Evolutionary conservation across 2,329 filamentous ascomycete species (phyloP).

Genomic region (Aspergillus ustus): DNA sequence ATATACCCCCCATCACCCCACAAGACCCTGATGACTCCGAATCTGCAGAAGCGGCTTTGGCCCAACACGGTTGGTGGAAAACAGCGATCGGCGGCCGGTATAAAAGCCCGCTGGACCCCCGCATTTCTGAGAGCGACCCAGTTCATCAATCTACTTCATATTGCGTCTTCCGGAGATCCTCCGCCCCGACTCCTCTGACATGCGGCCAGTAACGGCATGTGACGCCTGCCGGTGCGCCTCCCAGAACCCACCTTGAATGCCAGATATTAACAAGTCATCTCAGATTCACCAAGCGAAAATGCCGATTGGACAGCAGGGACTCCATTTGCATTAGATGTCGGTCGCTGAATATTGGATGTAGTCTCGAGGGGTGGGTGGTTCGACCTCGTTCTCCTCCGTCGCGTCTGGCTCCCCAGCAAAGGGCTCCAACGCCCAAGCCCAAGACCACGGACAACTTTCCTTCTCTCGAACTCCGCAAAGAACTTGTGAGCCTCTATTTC

Average conservation of each 20-base stretch:
- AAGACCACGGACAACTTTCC: background rate
- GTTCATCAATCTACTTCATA: background rate
- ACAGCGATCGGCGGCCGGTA: background rate
- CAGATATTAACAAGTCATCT: background rate
- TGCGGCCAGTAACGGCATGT: constrained; percentile 1
- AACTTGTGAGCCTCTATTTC: background rate
- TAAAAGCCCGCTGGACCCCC: background rate
- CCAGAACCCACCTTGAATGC: background rate
- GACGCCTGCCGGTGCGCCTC: constrained; percentile 2
- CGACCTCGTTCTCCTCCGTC: background rate
- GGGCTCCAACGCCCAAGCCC: background rate
- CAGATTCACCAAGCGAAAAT: background rate
- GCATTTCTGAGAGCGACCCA: background rate
- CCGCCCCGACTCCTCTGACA: background rate
- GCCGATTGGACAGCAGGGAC: background rate
- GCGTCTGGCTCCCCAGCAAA: background rate
- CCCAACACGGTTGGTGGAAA: background rate
- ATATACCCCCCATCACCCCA: background rate
- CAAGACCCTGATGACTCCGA: background rate
- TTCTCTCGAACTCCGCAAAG: background rate
- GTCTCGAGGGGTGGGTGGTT: background rate
- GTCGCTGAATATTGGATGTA: background rate
- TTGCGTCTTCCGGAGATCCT: background rate
- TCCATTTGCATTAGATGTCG: background rate
- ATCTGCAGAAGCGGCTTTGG: background rate